phyloP scores from a whole-genome alignment of 805 yeast species.

The Myxozyma lipomycoides region DNA sequence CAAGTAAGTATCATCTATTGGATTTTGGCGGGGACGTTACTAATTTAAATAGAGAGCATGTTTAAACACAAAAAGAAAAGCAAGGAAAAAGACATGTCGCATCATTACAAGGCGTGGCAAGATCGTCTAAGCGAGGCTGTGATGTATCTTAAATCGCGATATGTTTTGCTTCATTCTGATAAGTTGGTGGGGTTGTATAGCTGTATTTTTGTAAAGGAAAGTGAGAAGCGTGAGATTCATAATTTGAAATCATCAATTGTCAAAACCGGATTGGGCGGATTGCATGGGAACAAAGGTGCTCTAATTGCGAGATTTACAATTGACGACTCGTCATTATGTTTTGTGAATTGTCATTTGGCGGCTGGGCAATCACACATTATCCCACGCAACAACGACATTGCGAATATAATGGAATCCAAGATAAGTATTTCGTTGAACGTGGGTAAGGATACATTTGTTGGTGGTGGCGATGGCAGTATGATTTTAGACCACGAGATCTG shows the following conservation, averaged over 20 bases:
- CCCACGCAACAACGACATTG: slow-evolving; percentile 83
- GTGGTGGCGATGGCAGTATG: slow-evolving; percentile 44
- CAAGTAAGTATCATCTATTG: slow-evolving; percentile 38
- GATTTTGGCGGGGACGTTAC: slow-evolving; percentile 43
- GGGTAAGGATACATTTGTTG: slow-evolving; percentile 31
- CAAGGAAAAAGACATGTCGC: slow-evolving; percentile 44
- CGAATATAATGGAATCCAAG: slow-evolving; percentile 54
- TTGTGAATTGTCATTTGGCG: slow-evolving; percentile 84
- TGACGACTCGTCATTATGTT: slow-evolving; percentile 67
- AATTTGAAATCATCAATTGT: slow-evolving; percentile 68
- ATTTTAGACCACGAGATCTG: slow-evolving; percentile 77
- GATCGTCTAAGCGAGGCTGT: slow-evolving; percentile 30
- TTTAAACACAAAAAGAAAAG: slow-evolving; percentile 52
- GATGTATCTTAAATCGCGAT: slow-evolving; percentile 36
- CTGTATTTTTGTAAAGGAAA: slow-evolving; percentile 60
- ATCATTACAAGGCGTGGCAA: slow-evolving; percentile 36
- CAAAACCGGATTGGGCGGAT: slow-evolving; percentile 92
- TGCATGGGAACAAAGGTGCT: slow-evolving; percentile 73
- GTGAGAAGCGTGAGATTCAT: slow-evolving; percentile 50
- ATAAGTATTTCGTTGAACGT: slow-evolving; percentile 14
- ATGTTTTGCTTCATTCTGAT: slow-evolving; percentile 62
- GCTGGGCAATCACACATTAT: slow-evolving; percentile 81
- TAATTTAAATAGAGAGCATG: slow-evolving; percentile 49
- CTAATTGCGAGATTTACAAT: slow-evolving; percentile 64
- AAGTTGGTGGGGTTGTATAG: slow-evolving; percentile 83